Evolutionary conservation across 2,329 filamentous ascomycete species (phyloP), one percentile per base, ranked within the genome.

Genomic region (Myriosclerotinia duriaeana): DNA sequence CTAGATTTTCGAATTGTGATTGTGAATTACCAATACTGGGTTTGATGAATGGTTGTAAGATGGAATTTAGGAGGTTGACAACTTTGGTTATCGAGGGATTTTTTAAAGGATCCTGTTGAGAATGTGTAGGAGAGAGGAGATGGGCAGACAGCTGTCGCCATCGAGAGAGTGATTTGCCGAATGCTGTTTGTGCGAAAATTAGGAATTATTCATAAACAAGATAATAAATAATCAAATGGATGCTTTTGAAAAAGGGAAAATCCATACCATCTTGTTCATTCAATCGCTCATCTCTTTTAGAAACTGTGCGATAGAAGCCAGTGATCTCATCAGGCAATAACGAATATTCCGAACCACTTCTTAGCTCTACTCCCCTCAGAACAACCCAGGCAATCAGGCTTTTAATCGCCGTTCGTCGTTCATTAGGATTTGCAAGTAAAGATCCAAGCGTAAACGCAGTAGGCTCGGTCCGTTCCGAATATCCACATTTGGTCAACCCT

Each of bases 1-100:
- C 46, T 15, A 68, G 67, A 17, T 68, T 68, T 5, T 55, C 58
- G 9, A 17, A 8, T 44, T 55, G 56, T 46, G 53, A 58, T 63
- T 52, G 60, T 5, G 48, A 53, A 9, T 12, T 26, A 40, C 22
- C 44, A n/a, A 20, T 53, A 20, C 14, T 34, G 17, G 55, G 17
- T 14, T 46, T 30, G 17, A 34, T 34, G 36, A 66, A 60, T 22
- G 64, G 64, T 9, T 34, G 22, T 1, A 66, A 30, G 22, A 53
- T 17, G 6, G n/a, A 34, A 22, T 60, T 66, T 14, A 66, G 15
- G 15, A 53, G 34, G 1, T 58, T 46, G 26, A 52, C 20, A 7
- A 59, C 30, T n/a, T 5, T 38, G 22, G 14, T 30, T n/a, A 56
- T 52, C 12, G 42, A 34, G n/a, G 30, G 9, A 22, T 26, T 30